Base-by-base conservation (phyloP, 2,329 filamentous ascomycete genomes). In the Arachnomyces sp. region DNA sequence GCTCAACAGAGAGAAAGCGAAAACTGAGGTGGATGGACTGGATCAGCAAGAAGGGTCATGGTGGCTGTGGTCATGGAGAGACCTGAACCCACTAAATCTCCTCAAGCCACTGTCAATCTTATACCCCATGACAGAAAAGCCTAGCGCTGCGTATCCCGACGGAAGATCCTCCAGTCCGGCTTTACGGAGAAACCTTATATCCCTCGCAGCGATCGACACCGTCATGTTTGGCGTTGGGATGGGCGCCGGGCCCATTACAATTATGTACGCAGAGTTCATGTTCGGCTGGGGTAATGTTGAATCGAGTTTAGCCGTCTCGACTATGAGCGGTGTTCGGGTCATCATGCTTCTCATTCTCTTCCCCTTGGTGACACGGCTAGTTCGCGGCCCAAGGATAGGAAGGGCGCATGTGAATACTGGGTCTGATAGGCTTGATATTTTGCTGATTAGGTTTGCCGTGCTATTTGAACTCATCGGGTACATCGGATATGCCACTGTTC, bases 221-320 rank as follows among this genome's bases (percentile, higher is more conserved):
- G 78, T 86, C 47, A 76, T 93, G 49, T 82, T 95, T 45, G 83
- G 86, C 15, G 76, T 88, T 0, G 80, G 82, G 6, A 84, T 95
- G 73, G 86, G 89, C 35, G 76, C 80, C 0, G 79, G 86, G 45
- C 78, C 81, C n/a, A 80, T 95, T 28, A 72, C 92, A 14, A 73
- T 96, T 40, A 76, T 94, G 40, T 98, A 96, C 63, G 79, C 79
- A 16, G 81, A 85, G 49, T 82, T 76, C 53, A 75, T 79, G 51
- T 96, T 94, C 56, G 71, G 74, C 39, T 96, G 92, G 92, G 76
- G 77, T 35, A 88, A 81, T 30, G 73, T 86, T 42, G 82, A 94
- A 59, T 83, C 82, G 9, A 86, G 84, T 33, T 71, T 79, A 12
- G 95, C 88, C 59, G 76, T 94, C 39, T 90, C 85, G 1, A 68